A percentile compares a stretch with the other conserved stretches of the same genome.
These are phyloP conservation scores for Penicillium simplicissimum DNA, from an alignment of 495 filamentous ascomycete genomes.

Conservation along the genomic window DNA sequence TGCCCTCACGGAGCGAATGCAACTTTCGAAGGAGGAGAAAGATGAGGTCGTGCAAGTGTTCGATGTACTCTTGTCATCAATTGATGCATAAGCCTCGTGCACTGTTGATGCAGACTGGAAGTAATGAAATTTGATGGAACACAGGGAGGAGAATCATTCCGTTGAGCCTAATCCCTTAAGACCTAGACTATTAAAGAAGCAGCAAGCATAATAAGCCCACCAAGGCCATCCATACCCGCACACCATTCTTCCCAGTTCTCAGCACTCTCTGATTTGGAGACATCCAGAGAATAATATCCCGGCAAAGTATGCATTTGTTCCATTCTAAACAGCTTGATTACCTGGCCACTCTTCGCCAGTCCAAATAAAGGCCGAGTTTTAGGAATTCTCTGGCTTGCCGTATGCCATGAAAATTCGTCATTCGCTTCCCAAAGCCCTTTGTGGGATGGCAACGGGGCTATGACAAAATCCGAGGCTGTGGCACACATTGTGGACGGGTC, in stretches of 20 bases:
- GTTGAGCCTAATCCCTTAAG: not conserved
- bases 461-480: slow-evolving; percentile 34
- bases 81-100: slow-evolving; percentile 4
- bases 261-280: slow-evolving; percentile 21
- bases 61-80: slow-evolving; percentile 17
- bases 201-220: slow-evolving; percentile 46
- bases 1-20: slow-evolving; percentile 18
- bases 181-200: slow-evolving; percentile 33
- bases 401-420: slow-evolving; percentile 38
- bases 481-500: slow-evolving; percentile 45
- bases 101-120: not conserved
- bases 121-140: not conserved
- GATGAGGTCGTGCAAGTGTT: slow-evolving; percentile 20
- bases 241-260: slow-evolving; percentile 49
- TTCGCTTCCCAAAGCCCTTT: slow-evolving; percentile 51
- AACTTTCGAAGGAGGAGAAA: slow-evolving; percentile 17
- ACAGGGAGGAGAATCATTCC: not conserved
- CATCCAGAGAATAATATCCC: not conserved
- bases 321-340: slow-evolving; percentile 32
- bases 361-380: slow-evolving; percentile 31
- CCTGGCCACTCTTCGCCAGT: slow-evolving; percentile 36
- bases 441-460: slow-evolving; percentile 48
- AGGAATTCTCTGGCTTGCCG: slow-evolving; percentile 28
- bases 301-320: not conserved
- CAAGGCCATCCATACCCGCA: slow-evolving; percentile 46